Evolutionary conservation across 306 rosid genomes (phyloP).

Genomic region (Gleditsia sinensis): DNA sequence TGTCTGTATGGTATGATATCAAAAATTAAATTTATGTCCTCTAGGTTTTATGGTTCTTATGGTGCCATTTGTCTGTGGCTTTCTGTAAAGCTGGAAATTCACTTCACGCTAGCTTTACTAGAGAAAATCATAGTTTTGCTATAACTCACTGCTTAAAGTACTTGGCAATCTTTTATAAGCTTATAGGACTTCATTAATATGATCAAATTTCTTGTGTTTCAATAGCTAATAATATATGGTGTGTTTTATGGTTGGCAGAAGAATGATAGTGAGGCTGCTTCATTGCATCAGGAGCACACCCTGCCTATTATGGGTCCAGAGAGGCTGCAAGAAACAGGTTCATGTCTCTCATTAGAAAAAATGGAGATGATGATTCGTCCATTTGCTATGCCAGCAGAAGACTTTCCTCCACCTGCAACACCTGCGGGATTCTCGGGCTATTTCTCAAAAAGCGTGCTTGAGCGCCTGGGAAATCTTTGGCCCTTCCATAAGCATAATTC

Average conservation of each 20-base stretch:
- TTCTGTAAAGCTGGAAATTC: background rate
- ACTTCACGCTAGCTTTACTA: background rate
- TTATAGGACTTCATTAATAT: slow-evolving; percentile 8
- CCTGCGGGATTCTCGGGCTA: slow-evolving; percentile 93
- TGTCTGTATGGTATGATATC: background rate
- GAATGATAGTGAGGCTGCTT: slow-evolving; percentile 63
- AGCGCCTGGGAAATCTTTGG: slow-evolving; percentile 96
- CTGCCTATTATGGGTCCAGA: slow-evolving; percentile 95
- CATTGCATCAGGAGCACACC: slow-evolving; percentile 92
- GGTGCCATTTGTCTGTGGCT: background rate
- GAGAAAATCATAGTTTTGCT: slow-evolving; percentile 7
- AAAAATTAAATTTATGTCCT: background rate
- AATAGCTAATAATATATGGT: slow-evolving; percentile 7
- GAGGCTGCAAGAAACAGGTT: slow-evolving; percentile 86
- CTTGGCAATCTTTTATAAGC: background rate
- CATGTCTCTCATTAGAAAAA: slow-evolving; percentile 80
- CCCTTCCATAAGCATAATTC: slow-evolving; percentile 77
- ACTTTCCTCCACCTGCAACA: slow-evolving; percentile 84
- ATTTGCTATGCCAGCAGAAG: slow-evolving; percentile 99
- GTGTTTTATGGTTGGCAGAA: slow-evolving; percentile 54
- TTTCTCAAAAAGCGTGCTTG: slow-evolving; percentile 86
- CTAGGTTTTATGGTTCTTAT: slow-evolving; percentile 1
- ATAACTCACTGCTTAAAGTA: background rate
- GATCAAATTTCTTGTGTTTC: slow-evolving; percentile 11
- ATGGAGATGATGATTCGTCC: slow-evolving; percentile 92